Base-by-base conservation (phyloP, 257 asterid genomes). In the Thymus quinquecostatus region DNA sequence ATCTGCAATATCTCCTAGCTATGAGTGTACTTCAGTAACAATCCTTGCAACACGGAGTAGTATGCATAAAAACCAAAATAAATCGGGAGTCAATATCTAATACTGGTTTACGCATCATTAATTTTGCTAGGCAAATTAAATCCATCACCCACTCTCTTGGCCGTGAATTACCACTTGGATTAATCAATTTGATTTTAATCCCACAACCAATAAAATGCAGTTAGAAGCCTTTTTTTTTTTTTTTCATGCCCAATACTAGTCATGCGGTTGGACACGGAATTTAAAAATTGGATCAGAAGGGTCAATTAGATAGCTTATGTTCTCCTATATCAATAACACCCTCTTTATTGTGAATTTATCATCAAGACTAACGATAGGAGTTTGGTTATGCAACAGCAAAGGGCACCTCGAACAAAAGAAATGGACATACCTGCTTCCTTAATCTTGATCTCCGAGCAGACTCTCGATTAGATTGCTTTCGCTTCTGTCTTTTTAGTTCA, bases 391-490 rank as follows among this genome's bases (percentile, higher is more conserved):
- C 57, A 66, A 60, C 38, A 68, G 58, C 34, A 51, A 60, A 30
- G 29, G 48, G 58, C 13, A 54, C 44, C 72, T 63, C 48, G 47
- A 70, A 44, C 14, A 66, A 66, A 43, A n/a, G 60, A 77, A 44
- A 28, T 28, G 33, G 60, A 9, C 41, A 27, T 75, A 92, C 99
- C 97, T 95, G 99, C 80, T 95, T 95, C 48, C 98, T 94, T 65
- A 95, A 79, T 76, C 99, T 88, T 74, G 99, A 92, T 59, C 99
- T 88, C 79, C 99, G 84, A 68, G 99, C 99, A 69, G 99, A 95
- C 89, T 95, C 99, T 61, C 99, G 83, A 74, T 95, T 95, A 34
- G 98, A 95, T 77, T 89, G 99, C 82, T 95, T 95, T 75, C 99
- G 79, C 88, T 92, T 92, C 77, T 92, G 99, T 73, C 89, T 82